These are phyloP conservation scores for Eleusine coracana DNA, from an alignment of 176 grass and related monocot species.

Conservation along the genomic window DNA sequence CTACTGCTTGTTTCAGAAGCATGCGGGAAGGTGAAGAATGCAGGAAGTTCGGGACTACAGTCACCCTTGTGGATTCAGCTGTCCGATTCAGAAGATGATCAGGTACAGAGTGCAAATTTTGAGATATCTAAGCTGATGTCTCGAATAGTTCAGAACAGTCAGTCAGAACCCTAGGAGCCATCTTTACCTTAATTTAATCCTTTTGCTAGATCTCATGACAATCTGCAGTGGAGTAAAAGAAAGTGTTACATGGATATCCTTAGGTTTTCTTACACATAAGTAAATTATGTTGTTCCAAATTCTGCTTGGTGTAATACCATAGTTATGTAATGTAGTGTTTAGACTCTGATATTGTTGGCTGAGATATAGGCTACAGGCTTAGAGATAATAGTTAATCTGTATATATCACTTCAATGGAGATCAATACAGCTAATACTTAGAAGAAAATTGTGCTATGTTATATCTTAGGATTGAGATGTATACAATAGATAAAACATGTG, in stretches of 20 bases:
- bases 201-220: constrained; percentile 63
- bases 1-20: constrained; percentile 55
- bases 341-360: no score
- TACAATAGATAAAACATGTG: no score
- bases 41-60: constrained; percentile 38
- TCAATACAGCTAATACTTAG: no score
- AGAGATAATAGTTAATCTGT: no score
- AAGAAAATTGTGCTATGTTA: no score
- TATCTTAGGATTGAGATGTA: no score
- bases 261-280: constrained; percentile 46
- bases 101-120: constrained; percentile 83
- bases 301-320: no score
- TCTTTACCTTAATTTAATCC: constrained; percentile 68
- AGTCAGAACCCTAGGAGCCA: constrained; percentile 68
- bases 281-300: no score
- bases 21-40: constrained; percentile 70
- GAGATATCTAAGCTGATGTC: constrained; percentile 99
- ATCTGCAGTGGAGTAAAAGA: constrained; percentile 48
- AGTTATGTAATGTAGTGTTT: no score
- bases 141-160: constrained; percentile 78
- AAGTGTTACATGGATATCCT: constrained; percentile 37
- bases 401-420: no score
- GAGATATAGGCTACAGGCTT: no score
- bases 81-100: constrained; percentile 77
- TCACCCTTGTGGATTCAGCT: constrained; percentile 62